Evolutionary conservation across 2,329 filamentous ascomycete genomes (phyloP), one percentile per base, ranked within the genome.

Genomic region (Xylariomycetidae sp.): DNA sequence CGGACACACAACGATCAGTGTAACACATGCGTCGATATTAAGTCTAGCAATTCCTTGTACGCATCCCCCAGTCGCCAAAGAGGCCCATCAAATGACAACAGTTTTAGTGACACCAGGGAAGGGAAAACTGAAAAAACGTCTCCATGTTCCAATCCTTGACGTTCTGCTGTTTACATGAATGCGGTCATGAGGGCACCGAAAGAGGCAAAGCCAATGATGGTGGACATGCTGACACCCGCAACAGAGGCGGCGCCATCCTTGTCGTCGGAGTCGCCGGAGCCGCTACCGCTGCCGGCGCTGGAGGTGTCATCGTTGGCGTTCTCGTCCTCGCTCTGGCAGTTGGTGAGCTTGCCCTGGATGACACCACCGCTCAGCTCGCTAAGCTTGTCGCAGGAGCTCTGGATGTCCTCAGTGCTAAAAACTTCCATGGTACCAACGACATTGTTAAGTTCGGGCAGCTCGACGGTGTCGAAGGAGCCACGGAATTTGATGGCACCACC

Each of bases 401-500:
- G 43, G 43, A 85, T 79, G 42, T 82, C 68, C 39, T 68, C 71
- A 33, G 80, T 84, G 47, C 73, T 79, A 50, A 78, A 69, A 47
- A 85, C 65, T 53, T 81, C 79, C 58, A 86, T 83, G 40, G 75
- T 76, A 62, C 85, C 85, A 54, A 73, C 71, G 48, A 89, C 83
- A 44, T 80, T 71, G 39, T 72, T 63, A 17, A 90, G 69, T 23
- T 64, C 56, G 40, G 85, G 81, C 34, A 95, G 73, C 22, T 70
- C 56, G 47, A 92, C 79, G 39, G 75, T 70, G 43, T 78, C 73
- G 63, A 95, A 93, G 68, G 79, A 83, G 53, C 92, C 92, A 51
- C 80, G 79, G 60, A 95, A 77, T 60, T 87, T 82, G 55, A 96
- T 71, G 52, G 86, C 87, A 65, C 89, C 90, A 44, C 70, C 74